phyloP scores from a whole-genome alignment of 2,329 filamentous ascomycete genomes.

The Akanthomyces muscarius region DNA sequence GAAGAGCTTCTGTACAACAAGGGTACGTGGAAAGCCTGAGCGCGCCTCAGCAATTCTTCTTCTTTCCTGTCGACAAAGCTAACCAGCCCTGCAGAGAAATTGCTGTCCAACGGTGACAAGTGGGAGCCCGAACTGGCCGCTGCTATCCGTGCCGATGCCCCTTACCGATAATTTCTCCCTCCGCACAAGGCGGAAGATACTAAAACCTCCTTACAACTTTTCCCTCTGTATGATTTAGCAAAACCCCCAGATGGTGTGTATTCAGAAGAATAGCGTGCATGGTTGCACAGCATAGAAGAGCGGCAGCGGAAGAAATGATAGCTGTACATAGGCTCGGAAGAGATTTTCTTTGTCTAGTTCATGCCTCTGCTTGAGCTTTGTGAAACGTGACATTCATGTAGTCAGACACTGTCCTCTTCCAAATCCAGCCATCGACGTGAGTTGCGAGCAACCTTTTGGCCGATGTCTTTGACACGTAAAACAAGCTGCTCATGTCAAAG shows the following conservation, averaged over 20 bases:
- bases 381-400: not conserved
- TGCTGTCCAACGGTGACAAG: conserved; percentile 84
- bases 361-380: conserved; percentile 22
- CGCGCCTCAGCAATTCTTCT: no score
- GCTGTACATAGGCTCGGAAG: conserved; percentile 30
- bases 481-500: not conserved
- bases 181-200: not conserved
- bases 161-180: conserved; percentile 63
- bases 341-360: conserved; percentile 21
- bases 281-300: conserved; percentile 8
- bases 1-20: conserved; percentile 98
- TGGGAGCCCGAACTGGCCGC: conserved; percentile 98
- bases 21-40: conserved; percentile 38
- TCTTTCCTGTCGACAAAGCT: conserved; percentile 20
- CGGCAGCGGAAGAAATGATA: conserved; percentile 16
- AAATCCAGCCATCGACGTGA: not conserved
- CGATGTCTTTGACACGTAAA: no score
- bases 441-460: not conserved
- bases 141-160: conserved; percentile 85
- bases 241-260: conserved; percentile 6
- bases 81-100: conserved; percentile 57
- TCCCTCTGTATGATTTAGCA: conserved; percentile 18
- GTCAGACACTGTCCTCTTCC: not conserved
- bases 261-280: conserved; percentile 3
- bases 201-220: conserved; percentile 5